Evolutionary conservation across 2,329 filamentous ascomycete species (phyloP), one percentile per base, ranked within the genome.

Genomic region (Daldinia sp.): DNA sequence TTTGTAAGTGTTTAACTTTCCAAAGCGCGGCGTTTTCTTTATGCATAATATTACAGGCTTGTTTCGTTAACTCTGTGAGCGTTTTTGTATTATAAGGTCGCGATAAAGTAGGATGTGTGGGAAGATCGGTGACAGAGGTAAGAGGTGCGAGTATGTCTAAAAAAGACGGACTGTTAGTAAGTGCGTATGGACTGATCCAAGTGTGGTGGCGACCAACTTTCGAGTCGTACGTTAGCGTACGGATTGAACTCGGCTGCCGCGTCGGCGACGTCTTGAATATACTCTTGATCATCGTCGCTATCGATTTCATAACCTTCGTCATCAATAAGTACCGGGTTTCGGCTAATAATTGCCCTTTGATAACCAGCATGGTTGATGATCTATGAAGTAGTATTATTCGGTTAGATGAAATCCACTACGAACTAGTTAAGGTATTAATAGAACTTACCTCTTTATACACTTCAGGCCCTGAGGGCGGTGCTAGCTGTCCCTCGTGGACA

Each of bases 221-320:
- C 90, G 61, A 94, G 82, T 51, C 86, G 88, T 51, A 94, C 87
- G 60, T 89, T 89, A 56, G 89, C 86, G 76, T 94, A 96, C 0
- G 92, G 92, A 73, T 96, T 90, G 57, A 90, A 85, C 71, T 92
- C 89, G 39, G 89, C 86, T n/a, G 89, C 89, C 3, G 86, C 81
- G 51, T 88, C 84, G 55, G 87, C 82, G 46, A 89, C 89, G 55
- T 90, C 87, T 70, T 86, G 85, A 23, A 88, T 79, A 63, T 85
- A 86, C 46, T 90, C 88, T 67, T 89, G 88, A 63, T 92, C 90
- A 66, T 93, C 90, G 68, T 90, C 89, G 76, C 88, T 91, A 46
- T 93, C 90, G 62, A 93, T 83, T 70, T 93, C 89, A 77, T 92
- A 93, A 70, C 92, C 92, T 73, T 95, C 92, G 51, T 93, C 89